Percentiles rank a stretch among this genome's conserved stretches.
phyloP scores from a whole-genome alignment of 176 grass and related monocot species.

The Luzula sylvatica region DNA sequence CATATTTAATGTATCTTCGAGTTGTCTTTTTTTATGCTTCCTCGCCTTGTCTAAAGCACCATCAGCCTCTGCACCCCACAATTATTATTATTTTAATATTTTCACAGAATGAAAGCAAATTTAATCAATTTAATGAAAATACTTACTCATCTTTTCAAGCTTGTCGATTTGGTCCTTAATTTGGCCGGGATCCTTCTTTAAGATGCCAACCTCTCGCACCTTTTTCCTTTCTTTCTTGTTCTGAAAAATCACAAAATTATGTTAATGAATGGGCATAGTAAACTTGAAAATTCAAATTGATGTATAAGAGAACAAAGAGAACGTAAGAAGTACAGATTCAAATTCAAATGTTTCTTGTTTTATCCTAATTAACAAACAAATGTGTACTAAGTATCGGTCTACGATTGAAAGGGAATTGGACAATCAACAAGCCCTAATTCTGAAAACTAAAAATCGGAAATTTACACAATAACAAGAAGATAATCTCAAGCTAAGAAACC shows the following conservation, averaged over 20 bases:
- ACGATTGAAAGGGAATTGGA: no score
- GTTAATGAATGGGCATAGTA: constrained; percentile 15
- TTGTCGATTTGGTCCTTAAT: constrained; percentile 87
- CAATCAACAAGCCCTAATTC: no score
- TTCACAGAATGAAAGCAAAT: background rate
- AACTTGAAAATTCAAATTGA: constrained; percentile 5
- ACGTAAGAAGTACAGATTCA: background rate
- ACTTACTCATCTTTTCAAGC: constrained; percentile 98
- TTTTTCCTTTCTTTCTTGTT: constrained; percentile 99
- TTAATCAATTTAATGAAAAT: constrained; percentile 1
- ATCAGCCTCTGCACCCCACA: constrained; percentile 59
- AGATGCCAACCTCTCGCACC: constrained; percentile 89
- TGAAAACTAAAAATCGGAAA: no score
- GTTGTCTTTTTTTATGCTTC: constrained; percentile 99
- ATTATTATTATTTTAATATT: constrained; percentile 7
- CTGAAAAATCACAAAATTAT: constrained; percentile 23
- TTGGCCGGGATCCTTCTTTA: constrained; percentile 89
- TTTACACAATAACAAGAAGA: no score
- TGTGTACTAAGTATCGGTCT: no score
- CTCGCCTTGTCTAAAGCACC: constrained; percentile 98
- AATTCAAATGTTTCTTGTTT: background rate
- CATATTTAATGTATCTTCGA: constrained; percentile 83
- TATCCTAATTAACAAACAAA: no score
- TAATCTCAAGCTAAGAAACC: background rate
- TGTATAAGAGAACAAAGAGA: background rate